Percentiles rank a stretch among this genome's conserved stretches.
These are phyloP conservation scores for Athelia sp. DNA, from an alignment of 1,284 basidiomycete species.

Conservation along the genomic window DNA sequence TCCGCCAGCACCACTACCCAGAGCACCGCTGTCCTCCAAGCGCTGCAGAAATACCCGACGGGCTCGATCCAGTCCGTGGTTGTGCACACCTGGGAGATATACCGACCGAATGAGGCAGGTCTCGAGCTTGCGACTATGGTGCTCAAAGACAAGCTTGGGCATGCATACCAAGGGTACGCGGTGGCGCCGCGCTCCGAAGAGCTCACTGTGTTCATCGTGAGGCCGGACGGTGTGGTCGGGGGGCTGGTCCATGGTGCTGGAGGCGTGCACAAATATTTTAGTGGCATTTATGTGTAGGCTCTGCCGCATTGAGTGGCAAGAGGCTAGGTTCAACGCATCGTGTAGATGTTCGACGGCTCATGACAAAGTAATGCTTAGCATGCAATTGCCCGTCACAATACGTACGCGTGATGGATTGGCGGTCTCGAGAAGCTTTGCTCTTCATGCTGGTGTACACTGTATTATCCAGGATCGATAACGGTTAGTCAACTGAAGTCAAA, in stretches of 20 bases:
- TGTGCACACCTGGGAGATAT: conserved; percentile 17
- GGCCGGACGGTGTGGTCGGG: conserved; percentile 36
- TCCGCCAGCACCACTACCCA: conserved; percentile 15
- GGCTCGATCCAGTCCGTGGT: conserved; percentile 10
- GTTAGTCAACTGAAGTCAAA: too few species aligned
- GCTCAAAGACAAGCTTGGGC: conserved; percentile 29
- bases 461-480: too few species aligned
- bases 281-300: conserved; percentile 5
- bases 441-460: too few species aligned
- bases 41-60: conserved; percentile 6
- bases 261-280: conserved; percentile 30
- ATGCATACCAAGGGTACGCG: conserved; percentile 32
- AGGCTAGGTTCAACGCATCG: too few species aligned
- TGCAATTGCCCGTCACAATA: too few species aligned
- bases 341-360: too few species aligned
- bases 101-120: conserved; percentile 11
- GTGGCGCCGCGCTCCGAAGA: conserved; percentile 23
- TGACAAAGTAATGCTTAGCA: too few species aligned
- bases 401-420: too few species aligned
- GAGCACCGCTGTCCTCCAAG: neutral
- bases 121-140: conserved; percentile 18
- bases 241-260: conserved; percentile 26
- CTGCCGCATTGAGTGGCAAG: too few species aligned
- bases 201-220: conserved; percentile 23
- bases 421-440: too few species aligned